Percentiles rank a stretch among this genome's conserved stretches.
Evolutionary conservation across 441 rosid genomes (phyloP).

Genomic region (Kokia cookei): DNA sequence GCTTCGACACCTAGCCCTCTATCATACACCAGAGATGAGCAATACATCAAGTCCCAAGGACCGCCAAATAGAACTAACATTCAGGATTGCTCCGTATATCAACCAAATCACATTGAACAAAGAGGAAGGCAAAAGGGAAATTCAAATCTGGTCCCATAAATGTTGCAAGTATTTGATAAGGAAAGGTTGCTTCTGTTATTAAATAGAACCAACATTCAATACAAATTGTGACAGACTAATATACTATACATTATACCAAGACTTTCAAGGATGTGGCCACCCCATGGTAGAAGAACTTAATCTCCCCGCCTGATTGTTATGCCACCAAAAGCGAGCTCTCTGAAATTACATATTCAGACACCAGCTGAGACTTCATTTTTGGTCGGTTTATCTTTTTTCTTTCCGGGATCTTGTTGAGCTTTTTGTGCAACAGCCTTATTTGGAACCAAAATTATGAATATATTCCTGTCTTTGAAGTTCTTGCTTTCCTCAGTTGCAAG

Average conservation of each 20-base stretch:
- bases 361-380: conserved; percentile 56
- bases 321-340: background rate
- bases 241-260: conserved; percentile 37
- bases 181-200: conserved; percentile 11
- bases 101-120: background rate
- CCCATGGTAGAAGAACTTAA: conserved; percentile 1
- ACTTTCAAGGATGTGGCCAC: conserved; percentile 6
- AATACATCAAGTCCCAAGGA: background rate
- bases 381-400: conserved; percentile 49
- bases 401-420: conserved; percentile 63
- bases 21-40: too few relatives aligned
- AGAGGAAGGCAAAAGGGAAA: background rate
- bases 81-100: background rate
- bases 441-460: conserved; percentile 40
- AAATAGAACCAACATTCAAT: conserved; percentile 4
- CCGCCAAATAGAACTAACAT: background rate
- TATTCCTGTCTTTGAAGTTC: conserved; percentile 66
- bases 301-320: conserved; percentile 6
- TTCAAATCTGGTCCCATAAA: background rate
- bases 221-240: conserved; percentile 12
- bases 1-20: too few relatives aligned
- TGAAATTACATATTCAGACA: conserved; percentile 28
- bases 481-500: conserved; percentile 84
- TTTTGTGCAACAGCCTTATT: conserved; percentile 62
- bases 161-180: background rate